Evolutionary conservation across 192 early-diverging fungal genomes (phyloP).

Genomic region (Phlyctochytrium arcticum): DNA sequence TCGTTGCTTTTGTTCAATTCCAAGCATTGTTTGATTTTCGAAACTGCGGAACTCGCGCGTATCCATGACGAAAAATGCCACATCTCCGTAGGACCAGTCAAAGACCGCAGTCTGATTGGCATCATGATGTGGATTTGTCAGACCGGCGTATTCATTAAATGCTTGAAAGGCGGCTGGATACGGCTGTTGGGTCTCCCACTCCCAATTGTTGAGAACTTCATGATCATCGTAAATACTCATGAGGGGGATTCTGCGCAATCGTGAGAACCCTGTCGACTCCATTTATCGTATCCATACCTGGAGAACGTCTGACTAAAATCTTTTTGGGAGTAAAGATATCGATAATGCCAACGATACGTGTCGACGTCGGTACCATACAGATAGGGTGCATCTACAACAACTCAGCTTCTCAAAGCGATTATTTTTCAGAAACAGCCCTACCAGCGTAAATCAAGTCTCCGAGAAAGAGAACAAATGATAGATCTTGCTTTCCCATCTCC

Average conservation of each 20-base stretch:
- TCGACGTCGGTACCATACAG: slow-evolving; percentile 26
- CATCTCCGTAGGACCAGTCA: slow-evolving; percentile 24
- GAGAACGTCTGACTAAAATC: slow-evolving; percentile 22
- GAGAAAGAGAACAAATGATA: slow-evolving; percentile 25
- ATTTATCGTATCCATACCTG: slow-evolving; percentile 7
- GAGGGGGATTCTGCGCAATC: slow-evolving; percentile 17
- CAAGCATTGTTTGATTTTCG: slow-evolving; percentile 21
- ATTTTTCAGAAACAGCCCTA: not conserved
- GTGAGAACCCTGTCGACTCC: too few species aligned
- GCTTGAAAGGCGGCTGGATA: slow-evolving; percentile 28
- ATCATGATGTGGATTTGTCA: slow-evolving; percentile 23
- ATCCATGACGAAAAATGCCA: slow-evolving; percentile 32
- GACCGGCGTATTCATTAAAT: slow-evolving; percentile 28
- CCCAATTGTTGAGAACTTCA: slow-evolving; percentile 28
- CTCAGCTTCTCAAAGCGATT: not conserved
- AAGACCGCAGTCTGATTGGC: slow-evolving; percentile 19
- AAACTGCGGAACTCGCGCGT: slow-evolving; percentile 15
- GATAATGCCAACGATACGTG: slow-evolving; percentile 30
- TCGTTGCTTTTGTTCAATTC: slow-evolving; percentile 15
- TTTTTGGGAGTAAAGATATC: slow-evolving; percentile 16
- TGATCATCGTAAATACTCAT: slow-evolving; percentile 32
- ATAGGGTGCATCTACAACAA: slow-evolving; percentile 16
- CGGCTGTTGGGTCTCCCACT: slow-evolving; percentile 6
- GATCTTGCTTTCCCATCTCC: slow-evolving; percentile 25
- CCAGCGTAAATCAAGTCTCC: slow-evolving; percentile 29